Conservation (phyloP, 768 basidiomycete genomes). For the Panellus pusillus region DNA sequence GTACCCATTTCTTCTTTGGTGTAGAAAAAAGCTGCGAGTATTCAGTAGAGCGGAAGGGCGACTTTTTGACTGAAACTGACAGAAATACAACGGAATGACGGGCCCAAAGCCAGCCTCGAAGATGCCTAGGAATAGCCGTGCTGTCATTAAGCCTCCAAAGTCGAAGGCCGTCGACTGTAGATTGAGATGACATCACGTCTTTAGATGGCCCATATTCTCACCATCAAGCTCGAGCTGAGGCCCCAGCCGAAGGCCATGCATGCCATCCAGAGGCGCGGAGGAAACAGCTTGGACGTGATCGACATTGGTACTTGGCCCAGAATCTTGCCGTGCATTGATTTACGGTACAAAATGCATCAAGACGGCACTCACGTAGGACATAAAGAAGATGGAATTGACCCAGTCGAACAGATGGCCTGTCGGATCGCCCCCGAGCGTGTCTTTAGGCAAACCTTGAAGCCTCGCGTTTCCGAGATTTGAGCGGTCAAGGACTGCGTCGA, state of each 20-base stretch:
- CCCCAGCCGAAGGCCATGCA: constrained; percentile 73
- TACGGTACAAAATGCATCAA: background rate
- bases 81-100: constrained; percentile 75
- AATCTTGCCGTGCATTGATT: constrained; percentile 44
- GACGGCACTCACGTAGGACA: constrained; percentile 63
- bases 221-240: constrained; percentile 71
- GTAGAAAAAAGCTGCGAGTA: constrained; percentile 65
- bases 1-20: constrained; percentile 73
- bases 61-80: constrained; percentile 38
- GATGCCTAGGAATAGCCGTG: constrained; percentile 65
- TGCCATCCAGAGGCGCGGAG: constrained; percentile 69
- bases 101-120: constrained; percentile 82
- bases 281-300: constrained; percentile 63
- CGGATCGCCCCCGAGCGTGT: constrained; percentile 66
- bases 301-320: constrained; percentile 69
- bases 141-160: constrained; percentile 56
- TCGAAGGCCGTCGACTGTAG: constrained; percentile 61
- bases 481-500: constrained; percentile 59
- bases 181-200: background rate
- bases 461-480: constrained; percentile 81
- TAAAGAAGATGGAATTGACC: constrained; percentile 76
- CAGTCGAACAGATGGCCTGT: constrained; percentile 74
- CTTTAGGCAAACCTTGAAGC: constrained; percentile 65
- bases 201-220: constrained; percentile 24
- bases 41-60: background rate